phyloP scores from a whole-genome alignment of 176 grass and related monocot genomes.

The Zizania latifolia region DNA sequence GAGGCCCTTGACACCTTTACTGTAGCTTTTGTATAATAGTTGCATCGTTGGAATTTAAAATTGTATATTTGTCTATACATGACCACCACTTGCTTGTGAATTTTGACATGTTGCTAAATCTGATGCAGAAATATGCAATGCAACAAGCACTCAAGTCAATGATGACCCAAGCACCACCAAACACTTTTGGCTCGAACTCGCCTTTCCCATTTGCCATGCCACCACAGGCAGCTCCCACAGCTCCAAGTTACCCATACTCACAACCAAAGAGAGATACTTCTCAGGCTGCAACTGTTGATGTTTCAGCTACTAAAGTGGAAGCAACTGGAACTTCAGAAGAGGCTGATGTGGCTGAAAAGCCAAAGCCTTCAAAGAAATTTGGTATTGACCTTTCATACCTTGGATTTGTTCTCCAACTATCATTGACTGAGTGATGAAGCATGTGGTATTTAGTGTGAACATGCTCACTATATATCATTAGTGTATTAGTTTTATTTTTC shows the following conservation, averaged over 20 bases:
- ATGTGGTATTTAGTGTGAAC: background rate
- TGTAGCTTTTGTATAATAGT: background rate
- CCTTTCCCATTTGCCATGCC: conserved; percentile 81
- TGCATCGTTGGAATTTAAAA: conserved; percentile 2
- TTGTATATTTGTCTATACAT: background rate
- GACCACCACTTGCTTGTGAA: background rate
- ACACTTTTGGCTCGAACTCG: conserved; percentile 54
- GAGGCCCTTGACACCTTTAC: too few relatives aligned
- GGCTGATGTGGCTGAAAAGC: conserved; percentile 37
- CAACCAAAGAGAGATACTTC: conserved; percentile 36
- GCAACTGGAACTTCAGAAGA: conserved; percentile 36
- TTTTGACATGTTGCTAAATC: conserved; percentile 13
- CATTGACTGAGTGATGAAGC: background rate
- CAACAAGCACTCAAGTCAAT: conserved; percentile 93
- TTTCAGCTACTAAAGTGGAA: conserved; percentile 63
- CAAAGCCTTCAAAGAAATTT: conserved; percentile 66
- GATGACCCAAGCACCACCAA: conserved; percentile 75
- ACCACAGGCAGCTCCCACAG: conserved; percentile 33
- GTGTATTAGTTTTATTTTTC: background rate
- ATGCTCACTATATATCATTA: background rate
- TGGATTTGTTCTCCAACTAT: background rate
- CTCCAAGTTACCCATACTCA: conserved; percentile 43
- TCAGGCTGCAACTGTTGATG: conserved; percentile 62
- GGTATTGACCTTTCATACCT: conserved; percentile 38
- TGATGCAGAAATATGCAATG: conserved; percentile 66